Percentiles rank a stretch among this genome's conserved stretches.
Conservation (phyloP, 2,329 filamentous ascomycete species). For the Fusarium secorum region DNA sequence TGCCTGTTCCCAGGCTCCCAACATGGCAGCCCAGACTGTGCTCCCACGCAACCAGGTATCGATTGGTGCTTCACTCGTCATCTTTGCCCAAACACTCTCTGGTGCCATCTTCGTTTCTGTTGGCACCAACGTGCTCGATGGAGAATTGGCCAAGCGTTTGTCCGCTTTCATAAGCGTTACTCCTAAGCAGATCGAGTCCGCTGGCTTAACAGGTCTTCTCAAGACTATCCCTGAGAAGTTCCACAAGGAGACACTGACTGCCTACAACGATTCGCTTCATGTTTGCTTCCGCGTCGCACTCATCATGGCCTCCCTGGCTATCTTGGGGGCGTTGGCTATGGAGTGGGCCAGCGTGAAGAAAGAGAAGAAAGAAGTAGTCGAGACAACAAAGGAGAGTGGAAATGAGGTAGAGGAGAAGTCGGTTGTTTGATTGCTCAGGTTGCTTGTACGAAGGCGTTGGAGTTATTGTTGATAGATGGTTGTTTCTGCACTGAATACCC, state of each 20-base stretch:
- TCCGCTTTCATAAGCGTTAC: conserved; percentile 1
- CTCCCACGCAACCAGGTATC: conserved; percentile 54
- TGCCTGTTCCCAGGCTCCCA: conserved; percentile 54
- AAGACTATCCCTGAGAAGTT: background rate
- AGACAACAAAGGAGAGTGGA: background rate
- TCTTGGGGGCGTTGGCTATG: conserved; percentile 52
- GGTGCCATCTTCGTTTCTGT: conserved; percentile 60
- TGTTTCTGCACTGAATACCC: background rate
- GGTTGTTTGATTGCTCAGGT: background rate
- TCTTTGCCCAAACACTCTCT: conserved; percentile 56
- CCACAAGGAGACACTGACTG: conserved; percentile 38
- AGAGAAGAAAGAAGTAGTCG: background rate
- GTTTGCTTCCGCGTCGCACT: conserved; percentile 63
- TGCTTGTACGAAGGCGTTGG: background rate
- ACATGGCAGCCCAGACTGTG: conserved; percentile 56
- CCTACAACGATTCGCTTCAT: conserved; percentile 65
- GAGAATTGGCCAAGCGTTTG: conserved; percentile 47
- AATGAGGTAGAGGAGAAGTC: background rate
- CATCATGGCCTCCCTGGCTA: conserved; percentile 56
- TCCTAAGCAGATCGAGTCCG: conserved; percentile 13
- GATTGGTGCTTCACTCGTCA: conserved; percentile 55
- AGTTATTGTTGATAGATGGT: background rate
- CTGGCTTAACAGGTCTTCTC: conserved; percentile 7
- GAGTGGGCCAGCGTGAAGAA: conserved; percentile 2
- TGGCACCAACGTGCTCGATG: conserved; percentile 60